Base-by-base conservation (phyloP, 2,329 filamentous ascomycete genomes). In the Curvularia hawaiiensis region DNA sequence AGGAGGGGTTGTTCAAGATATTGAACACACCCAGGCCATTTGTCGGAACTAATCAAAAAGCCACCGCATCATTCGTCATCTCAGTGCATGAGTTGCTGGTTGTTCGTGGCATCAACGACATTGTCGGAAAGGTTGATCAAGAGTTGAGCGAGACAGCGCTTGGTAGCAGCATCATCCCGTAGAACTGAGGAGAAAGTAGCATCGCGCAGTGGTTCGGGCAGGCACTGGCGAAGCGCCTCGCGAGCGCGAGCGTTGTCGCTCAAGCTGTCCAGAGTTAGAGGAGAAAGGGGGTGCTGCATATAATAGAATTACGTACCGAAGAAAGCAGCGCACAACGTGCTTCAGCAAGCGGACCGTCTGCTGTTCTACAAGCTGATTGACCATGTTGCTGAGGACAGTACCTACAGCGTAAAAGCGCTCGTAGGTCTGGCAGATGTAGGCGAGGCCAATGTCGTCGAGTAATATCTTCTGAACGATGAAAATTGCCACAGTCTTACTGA, bases 391-490 rank as follows among this genome's bases (percentile, higher is more conserved):
- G 39, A 99, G 82, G 6, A 99, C 95, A 1, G 95, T 99, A 6
- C 95, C 95, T 5, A 99, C 95, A 8, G 95, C 95, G 69, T 98
- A 99, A 79, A 99, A 99, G 20, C 95, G 87, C 82, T 99, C 95
- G 71, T 99, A 99, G 0, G 95, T 99, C 64, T 96, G 94, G 79
- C 95, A 99, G 58, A 99, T 99, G 78, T 99, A 99, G 72, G 95
- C 95, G 61, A 99, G 84, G 4, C 95, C 95, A 70, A 96, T 94
- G 71, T 99, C 95, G 73, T 99, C 95, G 3, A 99, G 85, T 51
- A 99, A 81, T 26, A 99, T 99, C 84, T 99, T 99, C 79, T 99
- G 95, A 18, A 99, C 95, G 70, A 99, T 99, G 81, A 99, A 99
- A 70, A 99, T 99, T 57, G 95, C 95, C 14, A 99, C 95, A 0